These are phyloP conservation scores for Ogataea thermomethanolica DNA, from an alignment of 805 yeast genomes.

Conservation along the genomic window DNA sequence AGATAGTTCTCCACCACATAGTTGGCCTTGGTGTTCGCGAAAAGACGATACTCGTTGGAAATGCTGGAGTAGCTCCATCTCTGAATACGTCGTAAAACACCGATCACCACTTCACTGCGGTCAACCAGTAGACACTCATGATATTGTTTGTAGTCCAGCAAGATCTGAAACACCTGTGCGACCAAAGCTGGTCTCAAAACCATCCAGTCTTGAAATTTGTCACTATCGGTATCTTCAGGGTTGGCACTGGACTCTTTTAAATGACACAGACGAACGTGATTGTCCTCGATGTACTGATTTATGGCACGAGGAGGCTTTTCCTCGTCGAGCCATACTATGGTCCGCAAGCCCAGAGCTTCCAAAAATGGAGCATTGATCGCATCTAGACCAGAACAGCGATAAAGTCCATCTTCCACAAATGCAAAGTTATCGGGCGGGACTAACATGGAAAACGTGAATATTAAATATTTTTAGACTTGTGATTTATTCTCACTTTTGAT, in stretches of 20 bases:
- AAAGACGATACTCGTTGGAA: conserved; percentile 78
- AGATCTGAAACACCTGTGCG: conserved; percentile 58
- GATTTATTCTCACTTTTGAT: conserved; percentile 20
- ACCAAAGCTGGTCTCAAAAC: conserved; percentile 64
- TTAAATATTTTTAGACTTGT: background rate
- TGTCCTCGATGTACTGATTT: conserved; percentile 57
- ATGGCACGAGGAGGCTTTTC: conserved; percentile 79
- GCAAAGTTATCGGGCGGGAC: conserved; percentile 94
- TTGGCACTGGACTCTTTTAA: conserved; percentile 30
- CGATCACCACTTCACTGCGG: conserved; percentile 73
- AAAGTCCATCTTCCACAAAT: conserved; percentile 81
- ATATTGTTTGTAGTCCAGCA: conserved; percentile 55
- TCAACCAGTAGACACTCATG: conserved; percentile 77
- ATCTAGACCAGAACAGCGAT: conserved; percentile 77
- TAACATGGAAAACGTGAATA: conserved; percentile 46
- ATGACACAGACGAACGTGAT: conserved; percentile 49
- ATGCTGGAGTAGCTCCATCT: conserved; percentile 87
- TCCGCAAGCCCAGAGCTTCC: conserved; percentile 63
- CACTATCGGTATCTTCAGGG: conserved; percentile 27
- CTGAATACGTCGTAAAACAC: conserved; percentile 75
- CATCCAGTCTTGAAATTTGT: conserved; percentile 58
- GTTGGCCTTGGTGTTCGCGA: conserved; percentile 63
- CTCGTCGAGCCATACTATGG: conserved; percentile 74
- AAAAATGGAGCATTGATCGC: conserved; percentile 75
- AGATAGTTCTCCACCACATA: conserved; percentile 80